Evolutionary conservation across 495 filamentous ascomycete species (phyloP).

Genomic region (Ascodesmis nigricans): DNA sequence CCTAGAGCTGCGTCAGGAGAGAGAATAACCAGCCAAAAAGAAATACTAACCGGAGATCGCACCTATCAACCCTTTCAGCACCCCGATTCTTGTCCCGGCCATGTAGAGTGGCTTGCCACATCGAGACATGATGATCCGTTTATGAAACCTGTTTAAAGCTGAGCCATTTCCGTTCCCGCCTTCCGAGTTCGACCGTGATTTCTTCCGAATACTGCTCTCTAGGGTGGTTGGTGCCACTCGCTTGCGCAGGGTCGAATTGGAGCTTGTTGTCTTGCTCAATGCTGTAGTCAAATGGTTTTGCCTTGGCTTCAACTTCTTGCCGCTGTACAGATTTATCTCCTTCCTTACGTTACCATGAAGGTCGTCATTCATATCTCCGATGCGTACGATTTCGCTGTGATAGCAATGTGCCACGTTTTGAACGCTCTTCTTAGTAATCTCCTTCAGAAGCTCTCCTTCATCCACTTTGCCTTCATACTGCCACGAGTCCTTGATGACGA

Average conservation of each 20-base stretch:
- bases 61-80: not conserved
- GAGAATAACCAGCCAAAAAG: not conserved
- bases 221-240: not conserved
- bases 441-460: not conserved
- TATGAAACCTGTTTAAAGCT: not conserved
- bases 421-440: not conserved
- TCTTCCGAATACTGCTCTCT: not conserved
- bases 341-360: not conserved
- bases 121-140: conserved; percentile 1
- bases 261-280: not conserved
- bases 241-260: not conserved
- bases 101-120: not conserved
- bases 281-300: not conserved
- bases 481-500: conserved; percentile 2
- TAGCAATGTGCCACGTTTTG: not conserved
- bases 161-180: not conserved
- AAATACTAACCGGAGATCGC: not conserved
- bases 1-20: not conserved
- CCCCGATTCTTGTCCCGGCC: not conserved
- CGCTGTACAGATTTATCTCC: not conserved
- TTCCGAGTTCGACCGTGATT: not conserved
- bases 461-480: not conserved
- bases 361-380: not conserved
- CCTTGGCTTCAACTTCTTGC: not conserved
- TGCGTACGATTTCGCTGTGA: not conserved